Evolutionary conservation across 2,329 filamentous ascomycete genomes (phyloP).

Genomic region (Phyllosticta ampelicida): DNA sequence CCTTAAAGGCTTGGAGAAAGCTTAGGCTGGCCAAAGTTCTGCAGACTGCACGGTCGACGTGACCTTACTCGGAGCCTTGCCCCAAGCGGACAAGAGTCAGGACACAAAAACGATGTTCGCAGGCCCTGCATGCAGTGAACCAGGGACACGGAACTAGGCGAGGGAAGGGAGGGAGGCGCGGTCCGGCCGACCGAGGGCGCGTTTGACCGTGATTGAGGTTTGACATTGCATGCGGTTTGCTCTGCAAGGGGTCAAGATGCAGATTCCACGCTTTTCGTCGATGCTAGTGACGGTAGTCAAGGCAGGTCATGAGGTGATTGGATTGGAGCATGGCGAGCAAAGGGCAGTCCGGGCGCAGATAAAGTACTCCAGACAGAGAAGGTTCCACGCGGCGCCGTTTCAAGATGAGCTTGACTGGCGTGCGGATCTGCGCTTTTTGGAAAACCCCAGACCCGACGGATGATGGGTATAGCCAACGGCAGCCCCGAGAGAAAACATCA

Average conservation of each 20-base stretch:
- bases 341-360: background rate
- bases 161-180: background rate
- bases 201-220: background rate
- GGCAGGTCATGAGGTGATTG: background rate
- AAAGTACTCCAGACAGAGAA: background rate
- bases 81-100: background rate
- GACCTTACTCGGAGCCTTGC: background rate
- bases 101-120: background rate
- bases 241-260: background rate
- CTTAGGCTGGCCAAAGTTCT: background rate
- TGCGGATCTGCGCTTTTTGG: background rate
- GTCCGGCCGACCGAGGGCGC: no score
- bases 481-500: background rate
- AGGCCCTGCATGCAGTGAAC: background rate
- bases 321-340: background rate
- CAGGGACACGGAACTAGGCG: background rate
- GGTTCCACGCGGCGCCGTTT: background rate
- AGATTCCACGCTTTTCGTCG: background rate
- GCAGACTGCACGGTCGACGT: background rate
- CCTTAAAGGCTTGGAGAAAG: background rate
- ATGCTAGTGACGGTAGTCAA: background rate
- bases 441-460: background rate
- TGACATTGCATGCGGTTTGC: background rate
- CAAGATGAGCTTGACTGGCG: background rate
- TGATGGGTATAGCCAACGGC: background rate